phyloP scores from a whole-genome alignment of 768 basidiomycete species.

The Gloeophyllum trabeum region DNA sequence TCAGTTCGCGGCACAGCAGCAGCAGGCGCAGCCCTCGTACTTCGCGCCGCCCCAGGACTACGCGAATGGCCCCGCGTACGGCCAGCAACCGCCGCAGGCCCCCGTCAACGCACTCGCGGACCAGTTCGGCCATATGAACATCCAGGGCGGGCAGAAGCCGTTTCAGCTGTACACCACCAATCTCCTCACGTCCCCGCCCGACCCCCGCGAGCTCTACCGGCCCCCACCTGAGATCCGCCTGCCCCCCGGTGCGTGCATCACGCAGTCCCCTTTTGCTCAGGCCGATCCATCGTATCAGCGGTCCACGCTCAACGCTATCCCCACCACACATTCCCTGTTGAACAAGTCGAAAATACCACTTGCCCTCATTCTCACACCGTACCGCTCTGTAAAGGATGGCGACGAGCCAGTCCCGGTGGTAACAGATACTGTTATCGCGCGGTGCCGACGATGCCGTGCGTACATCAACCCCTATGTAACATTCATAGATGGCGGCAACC shows the following conservation, averaged over 20 bases:
- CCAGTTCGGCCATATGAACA: slow-evolving; percentile 85
- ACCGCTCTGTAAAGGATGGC: slow-evolving; percentile 75
- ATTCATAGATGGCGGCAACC: slow-evolving; percentile 95
- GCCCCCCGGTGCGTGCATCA: slow-evolving; percentile 75
- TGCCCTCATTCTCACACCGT: slow-evolving; percentile 82
- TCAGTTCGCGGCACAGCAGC: slow-evolving; percentile 57
- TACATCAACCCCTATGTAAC: slow-evolving; percentile 98
- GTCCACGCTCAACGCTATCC: slow-evolving; percentile 84
- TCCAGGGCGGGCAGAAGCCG: slow-evolving; percentile 56
- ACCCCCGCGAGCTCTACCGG: slow-evolving; percentile 71
- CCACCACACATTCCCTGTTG: slow-evolving; percentile 78
- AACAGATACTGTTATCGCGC: slow-evolving; percentile 89
- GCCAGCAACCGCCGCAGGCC: slow-evolving; percentile 29
- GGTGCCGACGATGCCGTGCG: slow-evolving; percentile 89
- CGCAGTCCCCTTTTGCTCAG: slow-evolving; percentile 69
- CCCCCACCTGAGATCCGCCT: slow-evolving; percentile 87
- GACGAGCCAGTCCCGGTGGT: slow-evolving; percentile 83
- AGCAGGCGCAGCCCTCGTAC: slow-evolving; percentile 32
- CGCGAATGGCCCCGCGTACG: slow-evolving; percentile 31
- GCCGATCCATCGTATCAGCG: slow-evolving; percentile 90
- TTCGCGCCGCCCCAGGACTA: slow-evolving; percentile 33
- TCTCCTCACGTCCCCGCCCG: slow-evolving; percentile 85
- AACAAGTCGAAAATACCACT: slow-evolving; percentile 88
- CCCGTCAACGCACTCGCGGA: slow-evolving; percentile 57
- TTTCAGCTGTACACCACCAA: slow-evolving; percentile 81